Conservation (phyloP, 768 basidiomycete species). For the Suillus weaverae region DNA sequence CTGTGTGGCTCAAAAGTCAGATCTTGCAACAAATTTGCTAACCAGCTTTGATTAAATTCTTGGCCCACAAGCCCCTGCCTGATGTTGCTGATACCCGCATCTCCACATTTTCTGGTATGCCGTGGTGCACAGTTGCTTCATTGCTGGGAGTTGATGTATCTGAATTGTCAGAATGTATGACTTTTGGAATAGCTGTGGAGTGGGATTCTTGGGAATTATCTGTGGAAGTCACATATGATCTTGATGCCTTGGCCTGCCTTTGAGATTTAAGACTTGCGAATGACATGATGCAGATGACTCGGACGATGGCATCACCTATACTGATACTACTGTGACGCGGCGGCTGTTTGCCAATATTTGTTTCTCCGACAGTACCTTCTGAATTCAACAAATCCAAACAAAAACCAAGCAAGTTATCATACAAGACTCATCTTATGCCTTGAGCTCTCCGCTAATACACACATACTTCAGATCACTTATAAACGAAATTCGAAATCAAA, state of each 20-base stretch:
- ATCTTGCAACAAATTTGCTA: slow-evolving; percentile 4
- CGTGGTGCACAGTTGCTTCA: slow-evolving; percentile 19
- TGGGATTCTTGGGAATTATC: slow-evolving; percentile 23
- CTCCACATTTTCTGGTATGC: slow-evolving; percentile 43
- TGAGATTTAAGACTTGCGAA: slow-evolving; percentile 34
- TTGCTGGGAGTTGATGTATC: slow-evolving; percentile 9
- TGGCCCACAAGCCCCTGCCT: slow-evolving; percentile 52
- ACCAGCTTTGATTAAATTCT: slow-evolving; percentile 39
- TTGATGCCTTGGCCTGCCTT: slow-evolving; percentile 30
- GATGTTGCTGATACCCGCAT: slow-evolving; percentile 34
- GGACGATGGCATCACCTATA: no score
- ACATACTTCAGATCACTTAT: no score
- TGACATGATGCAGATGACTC: slow-evolving; percentile 31
- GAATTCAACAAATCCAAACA: neutral
- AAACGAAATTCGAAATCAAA: no score
- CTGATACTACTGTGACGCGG: no score
- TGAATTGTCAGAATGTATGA: slow-evolving; percentile 6
- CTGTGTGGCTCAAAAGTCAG: neutral
- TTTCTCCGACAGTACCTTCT: neutral
- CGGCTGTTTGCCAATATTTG: neutral
- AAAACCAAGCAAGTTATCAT: no score
- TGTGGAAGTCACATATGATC: slow-evolving; percentile 37
- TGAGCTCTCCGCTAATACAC: no score
- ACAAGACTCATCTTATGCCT: no score
- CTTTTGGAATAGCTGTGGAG: slow-evolving; percentile 25